These are phyloP conservation scores for Candida maesae DNA, from an alignment of 805 yeast species.

Conservation along the genomic window DNA sequence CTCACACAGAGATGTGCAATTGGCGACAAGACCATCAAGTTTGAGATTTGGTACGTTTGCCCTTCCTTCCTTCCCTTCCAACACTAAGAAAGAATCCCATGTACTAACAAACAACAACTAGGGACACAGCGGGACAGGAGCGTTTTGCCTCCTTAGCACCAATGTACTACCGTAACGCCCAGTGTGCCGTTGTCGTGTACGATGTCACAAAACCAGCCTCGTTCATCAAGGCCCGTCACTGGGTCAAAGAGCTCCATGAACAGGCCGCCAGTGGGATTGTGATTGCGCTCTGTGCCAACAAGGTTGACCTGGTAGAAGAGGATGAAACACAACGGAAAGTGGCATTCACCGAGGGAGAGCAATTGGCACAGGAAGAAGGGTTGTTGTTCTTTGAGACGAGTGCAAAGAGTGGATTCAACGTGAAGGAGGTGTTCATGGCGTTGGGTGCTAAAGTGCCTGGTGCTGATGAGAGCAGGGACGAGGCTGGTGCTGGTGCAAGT, in stretches of 20 bases:
- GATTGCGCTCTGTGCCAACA: slow-evolving; percentile 93
- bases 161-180: slow-evolving; percentile 96
- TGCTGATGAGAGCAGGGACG: slow-evolving; percentile 19
- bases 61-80: neutral
- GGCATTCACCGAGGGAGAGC: slow-evolving; percentile 79
- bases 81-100: neutral
- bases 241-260: slow-evolving; percentile 95
- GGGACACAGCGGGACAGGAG: slow-evolving; percentile 98
- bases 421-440: slow-evolving; percentile 85
- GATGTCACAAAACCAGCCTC: slow-evolving; percentile 94
- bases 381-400: slow-evolving; percentile 89
- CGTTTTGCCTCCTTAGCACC: slow-evolving; percentile 95
- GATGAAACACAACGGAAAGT: slow-evolving; percentile 67
- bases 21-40: slow-evolving; percentile 82
- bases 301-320: slow-evolving; percentile 69
- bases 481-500: slow-evolving; percentile 13
- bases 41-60: slow-evolving; percentile 68
- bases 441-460: slow-evolving; percentile 83
- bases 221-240: slow-evolving; percentile 93
- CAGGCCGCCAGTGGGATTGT: slow-evolving; percentile 91
- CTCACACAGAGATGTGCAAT: slow-evolving; percentile 89
- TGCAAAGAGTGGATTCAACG: slow-evolving; percentile 87
- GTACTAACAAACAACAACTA: slow-evolving; percentile 6
- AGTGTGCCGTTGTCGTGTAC: slow-evolving; percentile 93
- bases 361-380: slow-evolving; percentile 87